These are phyloP conservation scores for Leccinum rimulosum DNA, from an alignment of 768 basidiomycete genomes.

Conservation along the genomic window DNA sequence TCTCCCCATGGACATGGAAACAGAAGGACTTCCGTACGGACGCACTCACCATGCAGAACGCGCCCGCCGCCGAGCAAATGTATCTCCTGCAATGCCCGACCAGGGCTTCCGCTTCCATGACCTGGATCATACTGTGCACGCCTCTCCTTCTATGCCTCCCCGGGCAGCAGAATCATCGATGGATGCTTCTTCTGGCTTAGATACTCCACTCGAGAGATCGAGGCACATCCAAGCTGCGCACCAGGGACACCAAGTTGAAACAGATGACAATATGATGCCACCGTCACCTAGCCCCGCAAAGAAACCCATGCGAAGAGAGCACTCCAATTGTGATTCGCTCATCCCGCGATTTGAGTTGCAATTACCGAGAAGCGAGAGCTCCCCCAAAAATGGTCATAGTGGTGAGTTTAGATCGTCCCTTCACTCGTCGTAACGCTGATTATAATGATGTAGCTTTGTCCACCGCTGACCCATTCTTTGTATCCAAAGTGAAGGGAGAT, in stretches of 20 bases:
- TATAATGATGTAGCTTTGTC: constrained; percentile 8
- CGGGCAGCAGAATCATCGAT: constrained; percentile 24
- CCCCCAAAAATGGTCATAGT: constrained; percentile 15
- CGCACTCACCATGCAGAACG: constrained; percentile 61
- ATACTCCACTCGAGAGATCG: constrained; percentile 36
- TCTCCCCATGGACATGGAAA: constrained; percentile 54
- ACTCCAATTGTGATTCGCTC: constrained; percentile 28
- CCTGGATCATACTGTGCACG: constrained; percentile 14
- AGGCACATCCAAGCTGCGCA: constrained; percentile 38
- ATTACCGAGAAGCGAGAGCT: constrained; percentile 17
- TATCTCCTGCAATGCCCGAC: constrained; percentile 29
- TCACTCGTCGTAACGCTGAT: neutral
- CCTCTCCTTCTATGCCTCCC: constrained; percentile 24
- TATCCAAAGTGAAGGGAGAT: constrained; percentile 26
- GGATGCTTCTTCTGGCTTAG: constrained; percentile 13
- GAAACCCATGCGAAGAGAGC: constrained; percentile 14
- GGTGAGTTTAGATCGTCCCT: constrained; percentile 14
- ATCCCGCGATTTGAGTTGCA: constrained; percentile 35
- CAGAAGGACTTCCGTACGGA: constrained; percentile 62
- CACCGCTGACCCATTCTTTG: constrained; percentile 22
- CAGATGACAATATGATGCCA: constrained; percentile 44
- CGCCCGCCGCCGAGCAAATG: constrained; percentile 32
- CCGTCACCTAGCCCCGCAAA: constrained; percentile 50
- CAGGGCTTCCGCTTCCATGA: constrained; percentile 39
- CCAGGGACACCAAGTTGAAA: constrained; percentile 32